These are phyloP conservation scores for Talaromyces sp. DNA, from an alignment of 2,329 filamentous ascomycete species.

Conservation along the genomic window DNA sequence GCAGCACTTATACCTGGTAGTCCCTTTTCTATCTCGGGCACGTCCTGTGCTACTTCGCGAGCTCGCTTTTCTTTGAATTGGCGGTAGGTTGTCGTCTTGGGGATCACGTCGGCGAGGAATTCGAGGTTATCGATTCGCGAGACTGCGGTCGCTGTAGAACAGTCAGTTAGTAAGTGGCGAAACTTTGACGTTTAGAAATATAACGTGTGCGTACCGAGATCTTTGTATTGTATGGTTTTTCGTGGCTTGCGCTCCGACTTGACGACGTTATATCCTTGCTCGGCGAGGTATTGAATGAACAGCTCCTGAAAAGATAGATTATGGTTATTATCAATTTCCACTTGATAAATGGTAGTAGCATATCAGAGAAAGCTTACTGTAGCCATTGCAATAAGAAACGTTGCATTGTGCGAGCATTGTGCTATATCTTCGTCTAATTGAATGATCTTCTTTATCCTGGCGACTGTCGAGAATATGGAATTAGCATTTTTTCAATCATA, in stretches of 20 bases:
- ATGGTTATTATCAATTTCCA: neutral
- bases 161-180: neutral
- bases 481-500: neutral
- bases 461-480: slow-evolving; percentile 57
- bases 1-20: slow-evolving; percentile 39
- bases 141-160: slow-evolving; percentile 70
- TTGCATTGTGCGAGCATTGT: slow-evolving; percentile 87
- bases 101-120: slow-evolving; percentile 88
- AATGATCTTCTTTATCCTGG: slow-evolving; percentile 95
- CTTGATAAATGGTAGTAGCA: neutral
- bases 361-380: slow-evolving; percentile 58
- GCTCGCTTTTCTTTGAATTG: slow-evolving; percentile 67
- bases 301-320: slow-evolving; percentile 64
- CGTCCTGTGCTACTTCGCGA: slow-evolving; percentile 35
- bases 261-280: slow-evolving; percentile 81
- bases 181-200: neutral
- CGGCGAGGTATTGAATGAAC: slow-evolving; percentile 89
- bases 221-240: slow-evolving; percentile 92
- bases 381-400: slow-evolving; percentile 89
- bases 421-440: slow-evolving; percentile 79
- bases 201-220: slow-evolving; percentile 63
- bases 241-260: slow-evolving; percentile 89
- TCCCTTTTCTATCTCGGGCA: slow-evolving; percentile 37
- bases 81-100: slow-evolving; percentile 78
- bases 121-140: slow-evolving; percentile 89